phyloP scores from a whole-genome alignment of 2,329 filamentous ascomycete genomes.

The Penicillium sp. region DNA sequence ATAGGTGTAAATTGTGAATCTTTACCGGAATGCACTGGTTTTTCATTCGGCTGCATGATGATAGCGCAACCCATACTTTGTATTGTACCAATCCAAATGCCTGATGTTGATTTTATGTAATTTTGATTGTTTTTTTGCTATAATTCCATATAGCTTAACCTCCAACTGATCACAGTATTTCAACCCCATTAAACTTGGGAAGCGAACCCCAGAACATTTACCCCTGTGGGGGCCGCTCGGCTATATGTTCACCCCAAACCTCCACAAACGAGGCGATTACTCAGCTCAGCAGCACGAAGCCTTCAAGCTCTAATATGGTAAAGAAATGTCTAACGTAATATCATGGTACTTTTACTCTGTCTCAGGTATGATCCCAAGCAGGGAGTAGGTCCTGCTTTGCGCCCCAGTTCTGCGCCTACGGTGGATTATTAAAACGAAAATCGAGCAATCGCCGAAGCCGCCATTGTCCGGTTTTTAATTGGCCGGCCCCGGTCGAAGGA shows the following conservation, averaged over 20 bases:
- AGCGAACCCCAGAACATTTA: constrained; percentile 4
- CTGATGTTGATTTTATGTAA: background rate
- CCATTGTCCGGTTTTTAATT: background rate
- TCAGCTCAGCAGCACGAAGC: background rate
- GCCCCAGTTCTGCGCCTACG: background rate
- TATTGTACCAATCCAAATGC: constrained; percentile 3
- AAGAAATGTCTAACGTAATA: background rate
- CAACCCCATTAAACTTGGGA: background rate
- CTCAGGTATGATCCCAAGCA: background rate
- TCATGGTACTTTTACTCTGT: background rate
- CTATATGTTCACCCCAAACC: constrained; percentile 15
- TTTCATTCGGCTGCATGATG: constrained; percentile 19
- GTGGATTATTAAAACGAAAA: background rate
- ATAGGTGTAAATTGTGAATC: constrained; percentile 32
- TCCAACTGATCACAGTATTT: background rate
- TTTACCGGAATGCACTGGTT: constrained; percentile 28
- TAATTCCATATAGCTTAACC: background rate
- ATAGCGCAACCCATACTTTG: constrained; percentile 8
- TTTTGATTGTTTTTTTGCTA: background rate
- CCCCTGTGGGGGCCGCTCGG: constrained; percentile 8
- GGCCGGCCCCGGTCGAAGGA: background rate
- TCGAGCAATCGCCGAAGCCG: background rate
- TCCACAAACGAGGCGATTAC: background rate
- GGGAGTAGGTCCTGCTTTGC: background rate
- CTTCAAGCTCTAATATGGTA: background rate